Evolutionary conservation across 805 yeast genomes (phyloP), one percentile per base, ranked within the genome.

Genomic region (Candida nemodendra): DNA sequence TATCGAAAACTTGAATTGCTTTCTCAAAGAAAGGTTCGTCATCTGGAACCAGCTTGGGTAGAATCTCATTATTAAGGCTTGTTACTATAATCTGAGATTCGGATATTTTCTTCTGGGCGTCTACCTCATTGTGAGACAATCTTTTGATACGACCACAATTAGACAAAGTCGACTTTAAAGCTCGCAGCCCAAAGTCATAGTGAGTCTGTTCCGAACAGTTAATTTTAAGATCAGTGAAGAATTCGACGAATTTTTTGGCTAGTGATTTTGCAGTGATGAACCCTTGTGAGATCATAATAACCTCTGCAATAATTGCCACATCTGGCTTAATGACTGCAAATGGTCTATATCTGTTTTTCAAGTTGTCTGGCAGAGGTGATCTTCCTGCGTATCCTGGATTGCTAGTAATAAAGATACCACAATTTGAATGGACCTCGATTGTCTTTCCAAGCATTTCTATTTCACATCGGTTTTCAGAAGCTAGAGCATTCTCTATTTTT

Each of bases 311-410:
- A 0, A 71, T 57, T 16, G 66, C 73, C 13, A 70, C 68, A 47
- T 91, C 95, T 0, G 98, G 95, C 22, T 65, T 64, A 3, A 72
- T 70, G 79, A 91, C 79, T 0, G 89, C 75, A 50, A 87, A 80
- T 9, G 81, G 76, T 39, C 95, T 66, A 61, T 90, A 91, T 23
- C 82, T 71, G 52, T 78, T 83, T 54, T 83, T 84, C 61, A 91
- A 65, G 54, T 90, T 91, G 39, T 90, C 95, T 0, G 98, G 98
- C 9, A 91, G 63, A 17, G 71, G 71, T 3, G 86, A 75, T 57
- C 98, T 76, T 0, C 97, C 98, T 9, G 78, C 78, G 53, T 91
- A 91, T 1, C 74, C 81, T 1, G 96, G 97, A 54, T 91, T 91
- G 84, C 89, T 83, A 0, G 98, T 91, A 2, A 91, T 79, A 56